Evolutionary conservation across 2,329 filamentous ascomycete species (phyloP), one percentile per base, ranked within the genome.

Genomic region (Aspergillus hortae): DNA sequence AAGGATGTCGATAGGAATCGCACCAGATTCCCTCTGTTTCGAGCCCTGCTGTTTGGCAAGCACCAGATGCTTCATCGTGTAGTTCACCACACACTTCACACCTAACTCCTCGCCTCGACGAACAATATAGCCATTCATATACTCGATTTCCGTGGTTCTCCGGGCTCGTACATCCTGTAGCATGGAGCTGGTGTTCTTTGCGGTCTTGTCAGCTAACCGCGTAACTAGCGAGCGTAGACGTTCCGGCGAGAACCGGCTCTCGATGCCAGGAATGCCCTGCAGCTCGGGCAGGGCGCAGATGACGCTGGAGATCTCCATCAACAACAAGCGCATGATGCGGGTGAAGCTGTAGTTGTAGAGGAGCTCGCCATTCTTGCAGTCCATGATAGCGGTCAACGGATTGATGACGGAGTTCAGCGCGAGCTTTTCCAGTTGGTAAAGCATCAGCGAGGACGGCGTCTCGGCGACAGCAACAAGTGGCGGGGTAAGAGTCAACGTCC

Each of bases 51-150:
- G 73, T 74, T 88, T 92, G 21, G 84, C 88, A 64, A 88, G 84
- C 45, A 96, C 85, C 73, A 91, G 72, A 48, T 85, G 77, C 68
- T 87, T 75, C 40, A 95, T 75, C 77, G 89, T 80, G 61, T 86
- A 85, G 66, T 95, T 94, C 55, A 86, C 77, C 10, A 84, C 82
- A 62, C 85, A 85, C 46, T 82, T 76, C n/a, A 96, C 76, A 1
- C 89, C 89, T 54, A 92, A 63, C 66, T 89, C 82, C 61, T 82
- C 79, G 0, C 88, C 94, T 38, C 87, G 81, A 46, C 77, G 79
- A 30, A 95, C 79, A 54, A 99, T 87, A 73, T 92, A 99, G 0
- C 92, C 92, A 67, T 95, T 96, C 60, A 92, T 81, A 63, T 87
- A 95, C 43, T 92, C 83, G 38, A 96, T 82, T 62, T 96, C 90